Evolutionary conservation across 352 stramenopile genomes (phyloP).

Genomic region (Phytophthora fragariaefolia): DNA sequence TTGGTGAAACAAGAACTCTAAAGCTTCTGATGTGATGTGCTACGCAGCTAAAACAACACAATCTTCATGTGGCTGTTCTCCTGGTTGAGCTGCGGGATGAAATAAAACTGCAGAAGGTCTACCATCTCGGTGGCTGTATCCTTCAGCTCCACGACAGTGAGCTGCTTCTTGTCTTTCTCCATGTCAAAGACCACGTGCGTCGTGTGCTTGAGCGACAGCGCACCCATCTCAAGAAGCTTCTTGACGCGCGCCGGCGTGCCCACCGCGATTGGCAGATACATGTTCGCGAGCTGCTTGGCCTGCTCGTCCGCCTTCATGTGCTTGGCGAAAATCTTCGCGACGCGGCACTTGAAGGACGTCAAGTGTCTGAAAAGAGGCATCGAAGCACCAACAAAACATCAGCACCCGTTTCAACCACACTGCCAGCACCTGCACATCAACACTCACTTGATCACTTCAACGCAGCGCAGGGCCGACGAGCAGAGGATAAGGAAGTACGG

Average conservation of each 20-base stretch:
- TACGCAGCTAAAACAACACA: slow-evolving; percentile 63
- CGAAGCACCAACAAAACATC: slow-evolving; percentile 13
- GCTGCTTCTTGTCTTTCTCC: slow-evolving; percentile 88
- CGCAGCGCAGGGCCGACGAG: slow-evolving; percentile 90
- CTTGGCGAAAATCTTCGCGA: slow-evolving; percentile 97
- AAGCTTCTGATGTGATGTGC: not conserved
- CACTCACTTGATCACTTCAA: slow-evolving; percentile 94
- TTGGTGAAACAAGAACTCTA: slow-evolving; percentile 12
- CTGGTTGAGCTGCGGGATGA: slow-evolving; percentile 65
- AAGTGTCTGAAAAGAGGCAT: slow-evolving; percentile 52
- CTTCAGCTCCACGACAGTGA: slow-evolving; percentile 86
- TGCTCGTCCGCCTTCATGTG: slow-evolving; percentile 94
- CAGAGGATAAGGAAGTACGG: slow-evolving; percentile 93
- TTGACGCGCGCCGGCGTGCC: slow-evolving; percentile 81
- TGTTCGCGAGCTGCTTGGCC: slow-evolving; percentile 74
- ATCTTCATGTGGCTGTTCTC: slow-evolving; percentile 68
- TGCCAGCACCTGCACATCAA: not conserved
- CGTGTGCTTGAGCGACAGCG: slow-evolving; percentile 80
- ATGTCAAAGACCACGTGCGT: slow-evolving; percentile 86
- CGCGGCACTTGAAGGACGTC: slow-evolving; percentile 87
- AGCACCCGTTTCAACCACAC: slow-evolving; percentile 20
- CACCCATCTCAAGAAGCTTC: slow-evolving; percentile 79
- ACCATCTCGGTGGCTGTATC: slow-evolving; percentile 84
- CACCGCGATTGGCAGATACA: slow-evolving; percentile 81
- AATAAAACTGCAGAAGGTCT: slow-evolving; percentile 80